Evolutionary conservation across 2,329 filamentous ascomycete genomes (phyloP), one percentile per base, ranked within the genome.

Genomic region (Aureobasidium sp.): DNA sequence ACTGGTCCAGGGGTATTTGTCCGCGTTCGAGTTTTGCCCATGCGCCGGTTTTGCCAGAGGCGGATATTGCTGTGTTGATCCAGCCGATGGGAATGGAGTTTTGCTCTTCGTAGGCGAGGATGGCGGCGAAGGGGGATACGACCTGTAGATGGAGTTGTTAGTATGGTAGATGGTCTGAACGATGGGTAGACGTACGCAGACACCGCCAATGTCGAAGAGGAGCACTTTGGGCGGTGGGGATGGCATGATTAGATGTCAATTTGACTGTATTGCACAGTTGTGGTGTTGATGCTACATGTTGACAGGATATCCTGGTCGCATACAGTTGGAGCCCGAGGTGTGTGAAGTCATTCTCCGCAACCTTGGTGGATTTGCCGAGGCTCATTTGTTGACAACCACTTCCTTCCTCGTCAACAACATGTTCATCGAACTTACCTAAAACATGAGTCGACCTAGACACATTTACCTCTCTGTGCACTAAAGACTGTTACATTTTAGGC

Each of bases 181-280:
- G 29, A 23, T 42, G 35, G 50, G 37, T 55, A 37, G 57, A 63
- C 85, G 80, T 87, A 96, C 93, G 80, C 90, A 95, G 67, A 99
- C 94, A 64, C 94, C 94, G 40, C 94, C 94, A 67, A 99, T 94
- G 74, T 99, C 94, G 73, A 97, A 97, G 23, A 99, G 79, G 33
- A 95, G 77, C 60, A 89, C 89, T 67, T 88, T 88, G 31, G 89
- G 88, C 61, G 78, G 54, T 23, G 17, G 15, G n/a, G 51, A 43
- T 2, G 37, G 17, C 49, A 53, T 53, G 15, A 4, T 29, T 4
- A 2, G 10, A 13, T 13, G 9, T 38, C 13, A 21, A 29, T 27
- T n/a, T 40, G 15, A n/a, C 17, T 37, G n/a, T 21, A 4, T 15
- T 15, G 1, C 9, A 13, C 21, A 23, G 4, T 0, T 3, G 11